Evolutionary conservation across 1,284 basidiomycete genomes (phyloP).

Genomic region (Lentinula novae-zelandiae): DNA sequence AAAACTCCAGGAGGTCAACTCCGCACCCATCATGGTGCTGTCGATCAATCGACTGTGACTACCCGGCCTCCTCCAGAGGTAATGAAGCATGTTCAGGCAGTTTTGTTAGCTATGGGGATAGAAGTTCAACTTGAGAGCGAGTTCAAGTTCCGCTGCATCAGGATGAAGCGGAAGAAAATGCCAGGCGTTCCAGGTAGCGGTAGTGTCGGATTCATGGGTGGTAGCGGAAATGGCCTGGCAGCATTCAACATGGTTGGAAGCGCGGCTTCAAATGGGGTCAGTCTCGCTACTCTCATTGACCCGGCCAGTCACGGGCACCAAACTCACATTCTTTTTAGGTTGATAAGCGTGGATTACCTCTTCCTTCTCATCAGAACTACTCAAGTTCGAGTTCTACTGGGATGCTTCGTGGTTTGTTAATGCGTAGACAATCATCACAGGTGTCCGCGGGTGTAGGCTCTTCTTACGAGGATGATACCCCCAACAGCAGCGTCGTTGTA

Average conservation of each 20-base stretch:
- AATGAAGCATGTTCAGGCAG: slow-evolving; percentile 78
- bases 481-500: slow-evolving; percentile 12
- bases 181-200: slow-evolving; percentile 31
- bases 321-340: not conserved
- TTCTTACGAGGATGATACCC: slow-evolving; percentile 42
- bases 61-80: slow-evolving; percentile 83
- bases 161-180: slow-evolving; percentile 67
- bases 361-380: slow-evolving; percentile 68
- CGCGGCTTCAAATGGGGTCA: slow-evolving; percentile 77
- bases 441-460: slow-evolving; percentile 43
- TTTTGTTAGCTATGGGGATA: slow-evolving; percentile 88
- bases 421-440: slow-evolving; percentile 85
- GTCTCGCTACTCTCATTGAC: slow-evolving; percentile 25
- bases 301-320: not conserved
- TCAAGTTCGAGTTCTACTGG: slow-evolving; percentile 58
- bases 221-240: slow-evolving; percentile 44
- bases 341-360: slow-evolving; percentile 78
- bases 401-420: slow-evolving; percentile 81
- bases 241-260: slow-evolving; percentile 77
- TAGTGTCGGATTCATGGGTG: slow-evolving; percentile 34
- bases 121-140: slow-evolving; percentile 85
- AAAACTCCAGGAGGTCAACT: slow-evolving; percentile 42
- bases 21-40: slow-evolving; percentile 87
- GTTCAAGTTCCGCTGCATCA: slow-evolving; percentile 82
- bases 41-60: slow-evolving; percentile 91